A percentile compares a stretch with the other conserved stretches of the same genome.
Evolutionary conservation across 768 basidiomycete species (phyloP).

Genomic region (Termitomyces titanicus): DNA sequence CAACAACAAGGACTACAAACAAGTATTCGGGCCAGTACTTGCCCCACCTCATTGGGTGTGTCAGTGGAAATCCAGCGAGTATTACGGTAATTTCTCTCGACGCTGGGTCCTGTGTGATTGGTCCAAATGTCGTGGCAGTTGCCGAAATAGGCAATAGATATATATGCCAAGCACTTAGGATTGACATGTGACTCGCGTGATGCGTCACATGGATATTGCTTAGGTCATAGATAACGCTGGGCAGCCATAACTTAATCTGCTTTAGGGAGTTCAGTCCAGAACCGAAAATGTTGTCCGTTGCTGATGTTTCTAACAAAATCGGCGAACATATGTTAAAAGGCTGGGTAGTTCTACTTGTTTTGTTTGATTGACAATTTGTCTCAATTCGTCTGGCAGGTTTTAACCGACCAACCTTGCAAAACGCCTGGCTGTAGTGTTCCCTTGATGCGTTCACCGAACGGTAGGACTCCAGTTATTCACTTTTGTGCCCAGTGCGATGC

Average conservation of each 20-base stretch:
- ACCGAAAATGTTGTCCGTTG: slow-evolving; percentile 52
- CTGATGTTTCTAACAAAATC: slow-evolving; percentile 57
- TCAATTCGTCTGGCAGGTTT: slow-evolving; percentile 38
- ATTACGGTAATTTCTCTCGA: background rate
- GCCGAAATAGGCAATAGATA: background rate
- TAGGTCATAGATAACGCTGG: background rate
- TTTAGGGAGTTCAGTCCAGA: no score
- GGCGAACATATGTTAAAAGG: slow-evolving; percentile 75
- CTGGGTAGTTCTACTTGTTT: slow-evolving; percentile 46
- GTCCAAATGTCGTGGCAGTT: slow-evolving; percentile 28
- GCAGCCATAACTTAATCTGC: no score
- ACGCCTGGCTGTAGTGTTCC: slow-evolving; percentile 59
- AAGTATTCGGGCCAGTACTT: slow-evolving; percentile 51
- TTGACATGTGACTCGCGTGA: slow-evolving; percentile 1
- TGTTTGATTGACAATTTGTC: background rate
- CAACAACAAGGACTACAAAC: slow-evolving; percentile 33
- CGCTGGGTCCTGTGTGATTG: background rate
- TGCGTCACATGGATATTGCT: background rate
- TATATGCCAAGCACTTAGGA: background rate
- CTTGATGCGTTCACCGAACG: slow-evolving; percentile 66
- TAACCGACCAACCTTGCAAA: slow-evolving; percentile 65
- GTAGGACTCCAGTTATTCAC: slow-evolving; percentile 36
- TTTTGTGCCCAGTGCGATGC: slow-evolving; percentile 67
- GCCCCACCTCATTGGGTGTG: slow-evolving; percentile 45
- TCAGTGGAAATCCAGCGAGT: background rate